Conservation (phyloP, 257 asterid species). For the Solanum verrucosum region DNA sequence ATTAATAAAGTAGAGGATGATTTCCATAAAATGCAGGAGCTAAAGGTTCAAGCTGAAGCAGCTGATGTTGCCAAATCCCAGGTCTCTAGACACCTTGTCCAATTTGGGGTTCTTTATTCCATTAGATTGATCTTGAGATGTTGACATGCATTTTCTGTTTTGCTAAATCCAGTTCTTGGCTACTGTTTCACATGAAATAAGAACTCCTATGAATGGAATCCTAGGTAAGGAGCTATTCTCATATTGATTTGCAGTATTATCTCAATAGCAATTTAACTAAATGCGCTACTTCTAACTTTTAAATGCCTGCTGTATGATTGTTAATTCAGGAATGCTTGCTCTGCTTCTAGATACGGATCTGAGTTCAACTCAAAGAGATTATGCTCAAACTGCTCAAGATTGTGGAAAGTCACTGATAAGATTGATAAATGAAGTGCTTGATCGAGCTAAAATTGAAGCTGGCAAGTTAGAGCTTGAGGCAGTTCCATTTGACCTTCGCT, state of each 20-base stretch:
- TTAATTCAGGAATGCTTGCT: conserved; percentile 75
- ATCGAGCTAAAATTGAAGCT: conserved; percentile 88
- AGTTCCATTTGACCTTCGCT: conserved; percentile 67
- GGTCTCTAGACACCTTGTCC: conserved; percentile 27
- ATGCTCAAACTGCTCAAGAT: conserved; percentile 89
- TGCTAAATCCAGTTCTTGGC: conserved; percentile 63
- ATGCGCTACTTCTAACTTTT: not conserved
- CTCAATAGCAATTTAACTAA: not conserved
- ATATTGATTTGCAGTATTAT: not conserved
- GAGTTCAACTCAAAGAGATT: conserved; percentile 80
- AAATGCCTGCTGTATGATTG: not conserved
- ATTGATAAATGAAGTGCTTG: conserved; percentile 89
- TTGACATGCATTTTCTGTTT: conserved; percentile 2
- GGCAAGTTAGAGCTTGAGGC: conserved; percentile 80
- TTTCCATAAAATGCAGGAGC: conserved; percentile 57
- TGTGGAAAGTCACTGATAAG: conserved; percentile 83
- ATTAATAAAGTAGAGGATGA: conserved; percentile 76
- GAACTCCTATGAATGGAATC: conserved; percentile 97
- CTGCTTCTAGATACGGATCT: conserved; percentile 70
- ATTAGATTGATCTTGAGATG: not conserved
- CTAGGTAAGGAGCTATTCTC: conserved; percentile 41
- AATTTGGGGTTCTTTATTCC: not conserved
- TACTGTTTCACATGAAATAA: conserved; percentile 92
- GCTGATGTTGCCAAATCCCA: conserved; percentile 95
- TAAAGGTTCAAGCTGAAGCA: conserved; percentile 83